These are phyloP conservation scores for Seiridium cupressi DNA, from an alignment of 2,329 filamentous ascomycete genomes.

Conservation along the genomic window DNA sequence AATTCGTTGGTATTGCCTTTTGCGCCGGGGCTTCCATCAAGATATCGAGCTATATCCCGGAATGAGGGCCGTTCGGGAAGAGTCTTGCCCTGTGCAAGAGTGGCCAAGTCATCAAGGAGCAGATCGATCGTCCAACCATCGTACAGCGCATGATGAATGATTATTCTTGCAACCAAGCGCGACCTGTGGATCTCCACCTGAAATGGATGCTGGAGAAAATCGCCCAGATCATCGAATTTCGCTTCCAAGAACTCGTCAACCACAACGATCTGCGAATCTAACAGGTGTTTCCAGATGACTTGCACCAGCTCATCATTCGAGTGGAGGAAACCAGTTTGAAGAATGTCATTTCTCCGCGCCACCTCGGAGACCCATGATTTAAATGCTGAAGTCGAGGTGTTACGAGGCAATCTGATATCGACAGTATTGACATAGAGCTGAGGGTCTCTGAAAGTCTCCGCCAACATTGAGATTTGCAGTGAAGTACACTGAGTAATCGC, in stretches of 20 bases:
- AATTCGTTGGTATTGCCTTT: slow-evolving; percentile 51
- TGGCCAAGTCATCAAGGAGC: slow-evolving; percentile 64
- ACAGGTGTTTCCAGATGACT: slow-evolving; percentile 59
- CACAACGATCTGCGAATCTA: slow-evolving; percentile 38
- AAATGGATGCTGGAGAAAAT: slow-evolving; percentile 56
- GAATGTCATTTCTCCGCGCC: slow-evolving; percentile 57
- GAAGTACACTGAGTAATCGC: slow-evolving; percentile 64
- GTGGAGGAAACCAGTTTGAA: slow-evolving; percentile 73
- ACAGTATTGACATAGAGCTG: slow-evolving; percentile 77
- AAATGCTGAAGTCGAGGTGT: slow-evolving; percentile 37
- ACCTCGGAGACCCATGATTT: slow-evolving; percentile 48
- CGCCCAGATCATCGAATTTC: slow-evolving; percentile 32
- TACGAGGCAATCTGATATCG: slow-evolving; percentile 54
- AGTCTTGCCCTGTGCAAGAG: slow-evolving; percentile 35
- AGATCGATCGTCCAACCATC: slow-evolving; percentile 93
- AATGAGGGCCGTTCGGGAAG: slow-evolving; percentile 55
- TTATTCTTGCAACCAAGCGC: slow-evolving; percentile 44
- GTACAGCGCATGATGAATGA: slow-evolving; percentile 79
- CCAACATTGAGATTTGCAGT: slow-evolving; percentile 77
- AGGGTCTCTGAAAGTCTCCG: slow-evolving; percentile 62
- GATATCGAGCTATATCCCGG: slow-evolving; percentile 51
- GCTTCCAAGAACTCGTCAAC: slow-evolving; percentile 39
- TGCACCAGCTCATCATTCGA: slow-evolving; percentile 54
- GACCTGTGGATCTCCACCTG: slow-evolving; percentile 50
- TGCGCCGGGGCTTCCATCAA: slow-evolving; percentile 22